These are phyloP conservation scores for Psilocybe tampanensis DNA, from an alignment of 768 basidiomycete species.

Conservation along the genomic window DNA sequence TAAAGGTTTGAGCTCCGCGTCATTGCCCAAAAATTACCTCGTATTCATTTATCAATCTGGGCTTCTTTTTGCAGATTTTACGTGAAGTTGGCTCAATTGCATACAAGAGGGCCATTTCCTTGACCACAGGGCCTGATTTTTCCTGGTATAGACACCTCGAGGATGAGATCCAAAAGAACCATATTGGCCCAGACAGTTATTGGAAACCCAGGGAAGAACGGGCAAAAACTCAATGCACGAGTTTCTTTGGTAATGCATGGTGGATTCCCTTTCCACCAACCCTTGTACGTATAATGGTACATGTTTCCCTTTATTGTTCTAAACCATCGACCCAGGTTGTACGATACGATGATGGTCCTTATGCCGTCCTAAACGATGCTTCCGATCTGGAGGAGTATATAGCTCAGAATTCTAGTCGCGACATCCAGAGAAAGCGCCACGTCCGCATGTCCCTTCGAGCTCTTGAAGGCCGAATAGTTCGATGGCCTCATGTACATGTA, in stretches of 20 bases:
- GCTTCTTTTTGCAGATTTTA: slow-evolving; percentile 52
- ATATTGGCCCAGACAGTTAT: slow-evolving; percentile 73
- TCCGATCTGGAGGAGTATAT: slow-evolving; percentile 61
- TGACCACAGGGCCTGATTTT: slow-evolving; percentile 49
- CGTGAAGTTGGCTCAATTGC: slow-evolving; percentile 63
- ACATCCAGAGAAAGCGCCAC: slow-evolving; percentile 51
- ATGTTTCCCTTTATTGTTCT: background rate
- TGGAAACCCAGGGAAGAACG: slow-evolving; percentile 53
- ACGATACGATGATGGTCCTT: slow-evolving; percentile 64
- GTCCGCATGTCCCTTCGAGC: slow-evolving; percentile 66
- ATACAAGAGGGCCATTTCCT: slow-evolving; percentile 55
- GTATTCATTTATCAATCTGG: background rate
- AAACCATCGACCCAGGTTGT: slow-evolving; percentile 50
- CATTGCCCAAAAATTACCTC: background rate
- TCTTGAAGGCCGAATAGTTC: slow-evolving; percentile 61
- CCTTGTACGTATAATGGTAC: slow-evolving; percentile 41
- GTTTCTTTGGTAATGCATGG: slow-evolving; percentile 77
- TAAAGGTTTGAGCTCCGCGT: slow-evolving; percentile 54
- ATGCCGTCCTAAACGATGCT: slow-evolving; percentile 46
- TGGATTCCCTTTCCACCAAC: slow-evolving; percentile 81
- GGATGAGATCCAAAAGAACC: slow-evolving; percentile 54
- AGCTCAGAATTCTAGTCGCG: slow-evolving; percentile 55
- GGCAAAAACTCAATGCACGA: slow-evolving; percentile 37
- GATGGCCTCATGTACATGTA: slow-evolving; percentile 65
- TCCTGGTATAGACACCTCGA: slow-evolving; percentile 49